Base-by-base conservation (phyloP, 148 eudicot species). In the Arbutus unedo region DNA sequence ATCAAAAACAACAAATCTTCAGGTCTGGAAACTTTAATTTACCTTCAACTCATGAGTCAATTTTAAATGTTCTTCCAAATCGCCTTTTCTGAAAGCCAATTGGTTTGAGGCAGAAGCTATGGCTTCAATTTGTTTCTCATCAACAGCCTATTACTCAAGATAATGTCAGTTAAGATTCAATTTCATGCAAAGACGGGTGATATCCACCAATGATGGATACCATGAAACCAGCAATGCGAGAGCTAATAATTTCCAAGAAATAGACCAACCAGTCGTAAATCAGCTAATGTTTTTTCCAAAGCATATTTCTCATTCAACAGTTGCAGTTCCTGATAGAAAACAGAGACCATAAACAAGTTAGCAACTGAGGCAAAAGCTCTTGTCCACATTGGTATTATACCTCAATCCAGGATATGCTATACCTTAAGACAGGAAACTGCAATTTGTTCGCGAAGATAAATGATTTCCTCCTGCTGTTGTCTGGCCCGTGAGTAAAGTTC, bases 11-110 rank as follows among this genome's bases (percentile, higher is more conserved):
- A 49, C 13, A 73, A 57, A 53, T 9, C 49, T 15, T 54, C 78
- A 50, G 19, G 56, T 5, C 48, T 16, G 21, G 3, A 73, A 76
- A 54, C 31, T 38, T 59, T 38, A 21, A 79, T 64, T 79, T 81
- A 95, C 98, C 98, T 92, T 92, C 82, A 95, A 88, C 55, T 91
- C 89, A 82, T 87, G 90, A 80, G 92, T 85, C 81, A 95, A 86
- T 84, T 85, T 92, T 53, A 91, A 47, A 86, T 91, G 90, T 83
- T 93, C 91, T 83, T 94, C 96, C 84, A 95, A 88, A 86, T 90
- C 89, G 55, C 85, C 87, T 89, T 92, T 95, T 85, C 98, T 93
- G 71, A 82, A 87, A 56, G 91, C 91, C 86, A 95, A 49, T 81
- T 93, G 96, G 55, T 90, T 91, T 76, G 89, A 84, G 77, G 92